Evolutionary conservation across 2,329 filamentous ascomycete species (phyloP).

Genomic region (Apiospora malaysiana): DNA sequence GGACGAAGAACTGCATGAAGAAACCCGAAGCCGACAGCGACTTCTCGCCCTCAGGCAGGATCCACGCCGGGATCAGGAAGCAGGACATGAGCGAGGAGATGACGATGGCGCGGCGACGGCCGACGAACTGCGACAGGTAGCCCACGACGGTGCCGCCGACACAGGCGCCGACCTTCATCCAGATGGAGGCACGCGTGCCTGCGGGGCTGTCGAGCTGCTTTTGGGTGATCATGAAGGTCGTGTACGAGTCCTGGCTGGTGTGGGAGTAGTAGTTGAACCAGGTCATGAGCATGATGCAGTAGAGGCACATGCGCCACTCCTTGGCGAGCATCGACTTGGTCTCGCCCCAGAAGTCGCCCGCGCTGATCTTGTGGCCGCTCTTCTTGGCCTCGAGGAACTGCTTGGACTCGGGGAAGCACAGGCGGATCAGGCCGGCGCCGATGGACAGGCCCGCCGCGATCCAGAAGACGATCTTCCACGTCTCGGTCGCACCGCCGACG

Average conservation of each 20-base stretch:
- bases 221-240: constrained; percentile 77
- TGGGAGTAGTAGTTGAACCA: constrained; percentile 80
- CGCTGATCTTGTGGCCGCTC: constrained; percentile 56
- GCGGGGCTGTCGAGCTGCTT: constrained; percentile 70
- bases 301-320: constrained; percentile 80
- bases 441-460: constrained; percentile 72
- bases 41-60: constrained; percentile 65
- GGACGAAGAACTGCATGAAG: constrained; percentile 72
- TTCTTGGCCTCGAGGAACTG: constrained; percentile 76
- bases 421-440: constrained; percentile 69
- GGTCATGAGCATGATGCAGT: constrained; percentile 80
- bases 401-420: constrained; percentile 74
- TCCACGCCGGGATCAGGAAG: constrained; percentile 72
- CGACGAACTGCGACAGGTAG: constrained; percentile 76
- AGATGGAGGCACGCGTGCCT: constrained; percentile 76
- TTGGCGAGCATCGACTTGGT: constrained; percentile 69
- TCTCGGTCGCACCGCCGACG: constrained; percentile 65
- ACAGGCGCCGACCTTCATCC: constrained; percentile 81
- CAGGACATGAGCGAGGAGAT: constrained; percentile 64
- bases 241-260: constrained; percentile 81
- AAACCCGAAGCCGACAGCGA: constrained; percentile 69
- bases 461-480: constrained; percentile 81
- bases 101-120: constrained; percentile 73
- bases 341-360: constrained; percentile 69
- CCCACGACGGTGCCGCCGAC: constrained; percentile 74